Evolutionary conservation across 2,329 filamentous ascomycete species (phyloP), one percentile per base, ranked within the genome.

Genomic region (Trichoderma koningii): DNA sequence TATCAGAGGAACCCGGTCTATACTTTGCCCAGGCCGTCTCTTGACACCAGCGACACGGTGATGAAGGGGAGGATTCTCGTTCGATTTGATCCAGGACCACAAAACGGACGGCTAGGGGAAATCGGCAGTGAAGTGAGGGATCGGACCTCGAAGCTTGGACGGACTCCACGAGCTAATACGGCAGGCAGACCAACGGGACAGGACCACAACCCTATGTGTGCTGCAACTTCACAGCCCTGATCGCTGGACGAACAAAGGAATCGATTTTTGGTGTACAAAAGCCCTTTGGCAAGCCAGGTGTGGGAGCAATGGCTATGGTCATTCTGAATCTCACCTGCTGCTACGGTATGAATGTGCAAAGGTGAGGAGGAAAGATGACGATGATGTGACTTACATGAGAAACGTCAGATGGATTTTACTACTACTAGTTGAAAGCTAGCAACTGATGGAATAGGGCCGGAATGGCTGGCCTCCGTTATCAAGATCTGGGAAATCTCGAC

Each of bases 101-200:
- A 30, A 48, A 56, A 47, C 15, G 45, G 34, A 55, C 12, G 15
- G 48, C 61, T 57, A 56, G 61, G 55, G 53, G 48, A 38, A 59
- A 66, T 66, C 65, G 65, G 52, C 41, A 42, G 52, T 50, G 61
- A 45, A 42, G 65, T 64, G 61, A 55, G 65, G 47, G 65, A 66
- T 66, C 65, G 65, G 61, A 55, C 44, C 34, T 51, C 17, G 30
- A 34, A 50, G 38, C 21, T 42, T 14, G 34, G 34, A 38, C 34
- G 34, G 41, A 38, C 52, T 53, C 64, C 57, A 56, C 34, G 56
- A 66, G 64, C 64, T 63, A 51, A 50, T 60, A 52, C 51, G 30
- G 61, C 45, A 64, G 53, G 17, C 64, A 56, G 48, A 34, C 59
- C 41, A 55, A 55, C 59, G 51, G 41, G 21, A 66, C 42, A 38